Percentiles rank a stretch among this genome's conserved stretches.
Conservation (phyloP, 257 asterid species). For the Capsicum chinense region DNA sequence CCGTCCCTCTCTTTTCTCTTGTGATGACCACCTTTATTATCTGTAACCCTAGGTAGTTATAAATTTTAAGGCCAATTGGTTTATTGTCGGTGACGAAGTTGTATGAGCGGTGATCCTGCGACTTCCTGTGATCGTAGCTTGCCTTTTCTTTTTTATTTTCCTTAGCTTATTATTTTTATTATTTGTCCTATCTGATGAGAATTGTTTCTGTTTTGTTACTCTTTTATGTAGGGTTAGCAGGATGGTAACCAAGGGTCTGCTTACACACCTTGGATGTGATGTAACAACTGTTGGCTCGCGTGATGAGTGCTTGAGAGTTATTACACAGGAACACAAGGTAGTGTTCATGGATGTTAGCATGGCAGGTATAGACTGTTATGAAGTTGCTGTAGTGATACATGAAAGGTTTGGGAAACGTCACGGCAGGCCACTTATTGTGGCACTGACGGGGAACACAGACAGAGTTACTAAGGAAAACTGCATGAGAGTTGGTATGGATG, state of each 20-base stretch:
- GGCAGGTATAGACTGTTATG: constrained; percentile 62
- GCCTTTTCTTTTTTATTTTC: neutral
- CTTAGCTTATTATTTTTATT: neutral
- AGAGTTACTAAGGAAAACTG: constrained; percentile 73
- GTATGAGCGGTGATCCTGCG: neutral
- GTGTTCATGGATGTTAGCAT: constrained; percentile 72
- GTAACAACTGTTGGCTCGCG: constrained; percentile 72
- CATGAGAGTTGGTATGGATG: constrained; percentile 80
- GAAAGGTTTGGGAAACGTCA: constrained; percentile 64
- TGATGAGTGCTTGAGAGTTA: constrained; percentile 76
- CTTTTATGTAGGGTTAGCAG: constrained; percentile 70
- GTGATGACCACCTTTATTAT: neutral
- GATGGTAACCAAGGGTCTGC: constrained; percentile 86
- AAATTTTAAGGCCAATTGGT: neutral
- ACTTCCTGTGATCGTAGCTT: neutral
- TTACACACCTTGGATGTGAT: constrained; percentile 86
- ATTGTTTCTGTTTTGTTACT: neutral
- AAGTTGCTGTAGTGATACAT: constrained; percentile 65
- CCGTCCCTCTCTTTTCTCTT: neutral
- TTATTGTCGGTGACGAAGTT: neutral
- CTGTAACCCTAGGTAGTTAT: neutral
- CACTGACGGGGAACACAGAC: constrained; percentile 68
- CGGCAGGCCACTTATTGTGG: constrained; percentile 71
- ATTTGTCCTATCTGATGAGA: neutral
- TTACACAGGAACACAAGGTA: constrained; percentile 73